Base-by-base conservation (phyloP, 169 alveolate species). In the Plasmodium fragile region DNA sequence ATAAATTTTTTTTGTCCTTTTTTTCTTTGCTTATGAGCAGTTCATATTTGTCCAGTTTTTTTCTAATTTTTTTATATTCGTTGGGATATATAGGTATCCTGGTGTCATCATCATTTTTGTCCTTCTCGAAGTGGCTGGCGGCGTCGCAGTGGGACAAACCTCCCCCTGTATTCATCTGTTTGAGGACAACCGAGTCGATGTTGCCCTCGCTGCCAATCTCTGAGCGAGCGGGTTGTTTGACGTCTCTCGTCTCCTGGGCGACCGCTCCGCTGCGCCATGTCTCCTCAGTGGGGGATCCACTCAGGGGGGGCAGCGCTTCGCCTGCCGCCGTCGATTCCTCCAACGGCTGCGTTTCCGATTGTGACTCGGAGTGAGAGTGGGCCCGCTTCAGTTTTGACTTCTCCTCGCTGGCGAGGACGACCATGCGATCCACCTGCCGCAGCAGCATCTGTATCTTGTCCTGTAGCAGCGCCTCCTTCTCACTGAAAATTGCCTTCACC, bases 41-140 rank as follows among this genome's bases (percentile, higher is more conserved):
- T 53, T 85, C 93, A 18, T 85, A 85, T n/a, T 77, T 69, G n/a
- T 85, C 93, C 7, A 85, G 65, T 43, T 85, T 85, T 85, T 85
- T 85, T 52, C 65, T 59, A 3, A 85, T 73, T 53, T 85, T 85
- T 75, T 85, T 85, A n/a, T 85, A 85, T 49, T 85, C 93, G 65
- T 85, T 72, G 49, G 93, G 93, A n/a, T 85, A 85, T 28, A 85
- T 85, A 4, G 93, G 93, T 49, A 85, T 85, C 4, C 52, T 73
- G 11, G 84, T 75, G 22, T 22, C 36, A 4, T 53, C 70, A 18
- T 34, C 41, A 0, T 49, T 7, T 28, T 59, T 72, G 25, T 34
- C 30, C 36, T 83, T 83, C 16, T 83, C 70, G 10, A 1, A 5
- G 5, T 25, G 30, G n/a, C 4, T 22, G 36, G n/a, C 30, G 6